Conservation (phyloP, 495 filamentous ascomycete species). For the Aspergillus affinis region DNA sequence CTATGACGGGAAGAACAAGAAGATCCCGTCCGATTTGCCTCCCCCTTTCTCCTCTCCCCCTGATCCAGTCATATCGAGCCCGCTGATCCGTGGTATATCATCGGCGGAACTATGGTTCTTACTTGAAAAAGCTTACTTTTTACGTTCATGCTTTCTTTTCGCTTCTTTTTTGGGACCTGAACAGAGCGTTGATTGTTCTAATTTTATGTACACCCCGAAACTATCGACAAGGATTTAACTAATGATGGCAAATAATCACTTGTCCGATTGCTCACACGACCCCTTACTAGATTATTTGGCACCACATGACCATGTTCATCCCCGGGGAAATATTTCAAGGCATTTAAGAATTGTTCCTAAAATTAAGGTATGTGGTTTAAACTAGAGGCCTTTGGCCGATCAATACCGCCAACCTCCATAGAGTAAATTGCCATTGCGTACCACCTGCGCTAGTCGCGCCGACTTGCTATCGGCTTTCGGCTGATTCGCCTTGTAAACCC, state of each 20-base stretch:
- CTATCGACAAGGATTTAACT: neutral
- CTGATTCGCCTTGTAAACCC: slow-evolving; percentile 33
- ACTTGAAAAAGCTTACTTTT: too few species aligned
- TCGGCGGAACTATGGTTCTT: too few species aligned
- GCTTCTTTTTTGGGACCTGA: neutral
- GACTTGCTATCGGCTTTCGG: slow-evolving; percentile 30
- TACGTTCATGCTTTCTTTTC: neutral
- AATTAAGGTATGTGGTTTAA: neutral
- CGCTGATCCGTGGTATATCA: slow-evolving; percentile 17
- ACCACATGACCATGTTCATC: too few species aligned
- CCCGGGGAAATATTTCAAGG: neutral
- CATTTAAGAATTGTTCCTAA: neutral
- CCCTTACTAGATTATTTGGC: too few species aligned
- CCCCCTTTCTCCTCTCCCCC: slow-evolving; percentile 16
- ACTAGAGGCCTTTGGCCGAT: neutral
- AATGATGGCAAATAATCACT: neutral
- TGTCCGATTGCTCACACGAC: neutral
- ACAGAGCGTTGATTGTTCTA: neutral
- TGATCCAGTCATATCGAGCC: slow-evolving; percentile 26
- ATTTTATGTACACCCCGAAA: neutral
- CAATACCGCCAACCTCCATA: slow-evolving; percentile 47
- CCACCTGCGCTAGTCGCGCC: slow-evolving; percentile 31
- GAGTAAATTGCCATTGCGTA: slow-evolving; percentile 31
- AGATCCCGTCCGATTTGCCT: too few species aligned
- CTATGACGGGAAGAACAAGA: too few species aligned